phyloP scores from a whole-genome alignment of 345 rosid genomes.

The Clausena lansium region DNA sequence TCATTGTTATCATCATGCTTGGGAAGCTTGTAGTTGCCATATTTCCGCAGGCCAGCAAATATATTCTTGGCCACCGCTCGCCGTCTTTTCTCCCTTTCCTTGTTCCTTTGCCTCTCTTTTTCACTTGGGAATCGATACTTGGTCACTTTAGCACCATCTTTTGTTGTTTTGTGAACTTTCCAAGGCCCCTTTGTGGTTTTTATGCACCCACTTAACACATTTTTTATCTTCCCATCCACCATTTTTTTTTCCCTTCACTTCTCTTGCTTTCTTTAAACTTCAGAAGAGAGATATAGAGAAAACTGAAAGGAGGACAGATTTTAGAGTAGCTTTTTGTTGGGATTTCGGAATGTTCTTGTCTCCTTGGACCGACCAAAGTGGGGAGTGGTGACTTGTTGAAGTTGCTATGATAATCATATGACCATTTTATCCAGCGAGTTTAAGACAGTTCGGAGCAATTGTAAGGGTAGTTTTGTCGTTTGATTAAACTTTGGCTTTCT shows the following conservation, averaged over 20 bases:
- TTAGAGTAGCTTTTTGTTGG: neutral
- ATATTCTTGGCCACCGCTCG: conserved; percentile 39
- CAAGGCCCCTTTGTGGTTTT: conserved; percentile 40
- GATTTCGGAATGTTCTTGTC: neutral
- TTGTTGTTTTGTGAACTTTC: conserved; percentile 32
- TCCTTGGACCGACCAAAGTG: neutral
- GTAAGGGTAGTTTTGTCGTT: neutral
- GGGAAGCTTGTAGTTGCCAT: conserved; percentile 43
- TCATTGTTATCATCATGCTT: conserved; percentile 40
- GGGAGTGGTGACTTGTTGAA: neutral
- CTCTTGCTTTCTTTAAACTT: neutral
- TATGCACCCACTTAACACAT: conserved; percentile 30
- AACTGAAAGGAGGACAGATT: too few species aligned
- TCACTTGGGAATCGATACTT: conserved; percentile 34
- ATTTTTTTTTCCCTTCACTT: neutral
- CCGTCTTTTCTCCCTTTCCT: conserved; percentile 36
- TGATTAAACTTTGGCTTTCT: neutral
- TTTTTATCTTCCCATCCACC: conserved; percentile 16
- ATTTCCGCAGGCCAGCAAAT: conserved; percentile 43
- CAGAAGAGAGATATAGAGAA: too few species aligned
- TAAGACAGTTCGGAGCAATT: neutral
- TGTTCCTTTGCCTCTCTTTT: conserved; percentile 38
- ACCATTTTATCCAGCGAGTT: neutral
- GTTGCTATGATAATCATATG: neutral
- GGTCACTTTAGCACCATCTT: conserved; percentile 23